Evolutionary conservation across 495 filamentous ascomycete species (phyloP), one percentile per base, ranked within the genome.

Genomic region (Pyrenula aspistea): DNA sequence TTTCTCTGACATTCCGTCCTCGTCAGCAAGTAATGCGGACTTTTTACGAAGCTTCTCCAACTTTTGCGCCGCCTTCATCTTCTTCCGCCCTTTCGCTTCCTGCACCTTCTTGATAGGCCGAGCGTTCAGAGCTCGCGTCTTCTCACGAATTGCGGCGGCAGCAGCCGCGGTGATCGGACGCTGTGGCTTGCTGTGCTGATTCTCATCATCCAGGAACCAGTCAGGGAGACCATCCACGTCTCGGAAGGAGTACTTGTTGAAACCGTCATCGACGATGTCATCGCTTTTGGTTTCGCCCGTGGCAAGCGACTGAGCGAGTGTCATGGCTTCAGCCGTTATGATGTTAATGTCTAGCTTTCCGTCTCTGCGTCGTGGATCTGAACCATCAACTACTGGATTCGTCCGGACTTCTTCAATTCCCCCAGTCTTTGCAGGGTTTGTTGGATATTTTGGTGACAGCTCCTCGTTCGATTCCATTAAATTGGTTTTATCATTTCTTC

Each of bases 41-140:
- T 97, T 97, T 83, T 95, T 95, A 68, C 87, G 83, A 60, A 97
- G 73, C 72, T 94, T 95, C 80, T 97, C 94, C 49, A 99, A 70
- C 56, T 79, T 77, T 73, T 92, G 87, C 0, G 88, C 90, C 21
- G 91, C 86, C 79, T 93, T 94, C 68, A 95, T 86, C 78, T 95
- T 96, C 81, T 97, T 97, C 49, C 93, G 78, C 25, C 89, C 91
- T 71, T 91, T 89, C 22, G 93, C 93, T 69, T 99, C 93, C 61
- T 88, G 84, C 20, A 99, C 93, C 75, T 99, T 99, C 83, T 99
- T 99, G 81, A 97, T 97, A 0, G 93, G 93, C 36, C 93, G 83
- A 12, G 92, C 93, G 67, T 99, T 99, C 59, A 96, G 81, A 1
- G 94, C 91, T 2, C 91, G 87, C 65, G 85, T 68, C 75, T 97